Evolutionary conservation across 208 protist genomes (phyloP), one percentile per base, ranked within the genome.

Genomic region (Angomonas ambiguus): DNA sequence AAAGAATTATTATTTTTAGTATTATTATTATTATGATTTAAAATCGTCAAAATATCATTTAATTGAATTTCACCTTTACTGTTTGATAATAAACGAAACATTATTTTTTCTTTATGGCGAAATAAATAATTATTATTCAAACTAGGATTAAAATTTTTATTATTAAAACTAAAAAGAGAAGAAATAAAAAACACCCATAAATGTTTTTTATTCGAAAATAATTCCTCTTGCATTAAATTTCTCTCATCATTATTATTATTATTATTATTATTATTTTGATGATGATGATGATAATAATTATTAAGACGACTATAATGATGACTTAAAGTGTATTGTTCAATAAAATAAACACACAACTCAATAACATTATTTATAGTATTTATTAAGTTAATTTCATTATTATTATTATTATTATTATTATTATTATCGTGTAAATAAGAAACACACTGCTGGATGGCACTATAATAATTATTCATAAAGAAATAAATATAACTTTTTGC

Each of bases 201-300:
- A 45, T 45, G 38, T 45, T 16, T 8, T 45, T 45, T 45, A 45
- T 45, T 45, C 38, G 38, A 45, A 8, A 45, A 8, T 45, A 45
- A 45, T 45, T 45, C 38, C 16, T 45, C 38, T 45, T 45, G 8
- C 16, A 45, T n/a, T 45, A 45, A 45, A 45, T 45, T n/a, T n/a
- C n/a, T 45, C 8, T 45, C 16, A 45, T 45, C 16, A 45, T 45
- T 45, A 45, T 45, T 45, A 45, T 45, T 45, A 45, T 45, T 45
- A 45, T 45, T 45, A 45, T 45, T 45, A 45, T 45, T 45, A 45
- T 45, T 45, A 45, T 45, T 45, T n/a, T 45, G 8, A 45, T 45
- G 8, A 45, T 45, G 8, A 45, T 45, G 8, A 45, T 45, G 8
- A 45, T 45, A n/a, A 45, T 45, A n/a, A n/a, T 45, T 8, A 45